A percentile compares a stretch with the other conserved stretches of the same genome.
These are phyloP conservation scores for Eucalyptus shirleyi DNA, from an alignment of 345 rosid genomes.

Conservation along the genomic window DNA sequence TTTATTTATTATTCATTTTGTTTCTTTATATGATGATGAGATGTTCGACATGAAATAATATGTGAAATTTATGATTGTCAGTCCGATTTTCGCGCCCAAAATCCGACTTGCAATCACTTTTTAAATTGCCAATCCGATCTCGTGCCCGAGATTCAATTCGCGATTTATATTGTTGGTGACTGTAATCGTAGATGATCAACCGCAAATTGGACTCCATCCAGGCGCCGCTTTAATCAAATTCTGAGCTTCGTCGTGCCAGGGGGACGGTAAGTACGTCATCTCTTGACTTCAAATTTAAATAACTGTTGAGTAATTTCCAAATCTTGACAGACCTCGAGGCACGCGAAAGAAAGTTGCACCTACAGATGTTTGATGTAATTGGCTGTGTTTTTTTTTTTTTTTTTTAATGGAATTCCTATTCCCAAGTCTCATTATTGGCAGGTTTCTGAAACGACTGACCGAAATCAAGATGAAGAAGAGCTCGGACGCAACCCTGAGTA, in stretches of 20 bases:
- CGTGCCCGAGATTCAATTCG: rapidly evolving
- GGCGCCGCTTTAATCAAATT: background rate
- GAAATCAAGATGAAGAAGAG: background rate
- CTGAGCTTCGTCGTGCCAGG: background rate
- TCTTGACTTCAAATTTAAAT: background rate
- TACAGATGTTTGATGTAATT: background rate
- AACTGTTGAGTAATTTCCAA: too few relatives aligned
- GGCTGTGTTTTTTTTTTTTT: background rate
- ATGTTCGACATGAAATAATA: too few relatives aligned
- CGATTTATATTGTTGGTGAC: background rate
- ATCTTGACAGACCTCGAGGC: background rate
- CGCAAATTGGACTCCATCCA: background rate
- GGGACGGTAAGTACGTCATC: too few relatives aligned
- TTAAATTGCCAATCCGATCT: too few relatives aligned
- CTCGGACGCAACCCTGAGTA: background rate
- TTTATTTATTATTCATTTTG: too few relatives aligned
- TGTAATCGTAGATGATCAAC: background rate
- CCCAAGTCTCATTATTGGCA: background rate
- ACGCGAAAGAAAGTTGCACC: background rate
- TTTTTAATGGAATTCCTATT: background rate
- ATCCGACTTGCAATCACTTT: too few relatives aligned
- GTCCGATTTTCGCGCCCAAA: too few relatives aligned
- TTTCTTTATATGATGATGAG: too few relatives aligned
- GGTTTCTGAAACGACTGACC: background rate
- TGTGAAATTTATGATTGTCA: too few relatives aligned